Evolutionary conservation across 345 rosid genomes (phyloP).

Genomic region (Pseudoturritis turrita): DNA sequence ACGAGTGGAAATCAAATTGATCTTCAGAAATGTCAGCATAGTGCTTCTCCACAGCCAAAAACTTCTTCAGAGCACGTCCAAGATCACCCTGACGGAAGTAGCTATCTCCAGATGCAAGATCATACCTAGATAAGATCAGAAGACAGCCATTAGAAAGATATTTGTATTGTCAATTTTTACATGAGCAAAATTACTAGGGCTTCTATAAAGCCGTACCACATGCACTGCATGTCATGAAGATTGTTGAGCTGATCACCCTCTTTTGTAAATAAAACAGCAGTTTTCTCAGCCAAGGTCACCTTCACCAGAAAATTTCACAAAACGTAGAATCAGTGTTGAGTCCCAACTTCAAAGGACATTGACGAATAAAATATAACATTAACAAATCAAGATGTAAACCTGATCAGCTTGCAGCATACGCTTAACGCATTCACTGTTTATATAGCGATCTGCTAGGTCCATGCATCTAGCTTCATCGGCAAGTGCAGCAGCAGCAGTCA

Average conservation of each 20-base stretch:
- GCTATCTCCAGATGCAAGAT: slow-evolving; percentile 98
- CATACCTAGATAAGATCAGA: slow-evolving; percentile 59
- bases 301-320: slow-evolving; percentile 22
- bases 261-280: slow-evolving; percentile 87
- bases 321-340: neutral
- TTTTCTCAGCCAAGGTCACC: slow-evolving; percentile 94
- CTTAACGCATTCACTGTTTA: slow-evolving; percentile 96
- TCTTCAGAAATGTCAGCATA: slow-evolving; percentile 97
- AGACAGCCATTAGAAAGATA: slow-evolving; percentile 12
- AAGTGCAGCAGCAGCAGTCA: slow-evolving; percentile 82
- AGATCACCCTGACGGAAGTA: slow-evolving; percentile 92
- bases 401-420: slow-evolving; percentile 99
- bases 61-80: slow-evolving; percentile 89
- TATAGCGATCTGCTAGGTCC: slow-evolving; percentile 96
- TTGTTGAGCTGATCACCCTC: slow-evolving; percentile 98
- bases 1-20: slow-evolving; percentile 99
- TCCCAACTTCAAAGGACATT: neutral
- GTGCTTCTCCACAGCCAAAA: slow-evolving; percentile 98
- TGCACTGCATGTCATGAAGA: slow-evolving; percentile 99
- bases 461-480: slow-evolving; percentile 99
- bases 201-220: slow-evolving; percentile 65
- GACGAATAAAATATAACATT: neutral
- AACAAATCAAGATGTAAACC: slow-evolving; percentile 42
- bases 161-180: slow-evolving; percentile 12
- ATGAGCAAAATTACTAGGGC: neutral